These are phyloP conservation scores for Narthecium ossifragum DNA, from an alignment of 106 monocot genomes.

Conservation along the genomic window DNA sequence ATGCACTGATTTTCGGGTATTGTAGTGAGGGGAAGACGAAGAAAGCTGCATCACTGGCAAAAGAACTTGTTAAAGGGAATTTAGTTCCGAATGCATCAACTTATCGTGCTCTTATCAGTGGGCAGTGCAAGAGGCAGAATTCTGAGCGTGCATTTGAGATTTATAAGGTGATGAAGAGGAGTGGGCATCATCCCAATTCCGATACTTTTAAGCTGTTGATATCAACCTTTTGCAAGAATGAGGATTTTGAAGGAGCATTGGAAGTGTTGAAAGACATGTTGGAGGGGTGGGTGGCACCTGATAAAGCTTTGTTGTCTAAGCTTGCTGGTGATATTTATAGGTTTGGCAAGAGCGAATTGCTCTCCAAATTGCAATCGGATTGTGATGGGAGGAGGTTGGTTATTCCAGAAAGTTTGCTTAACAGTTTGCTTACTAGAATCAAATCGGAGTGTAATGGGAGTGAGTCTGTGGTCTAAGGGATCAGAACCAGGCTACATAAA, in stretches of 20 bases:
- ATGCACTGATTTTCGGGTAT: conserved; percentile 62
- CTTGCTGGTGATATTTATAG: conserved; percentile 35
- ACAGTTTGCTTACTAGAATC: no score
- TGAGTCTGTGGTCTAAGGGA: no score
- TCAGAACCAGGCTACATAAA: no score
- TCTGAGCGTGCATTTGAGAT: conserved; percentile 86
- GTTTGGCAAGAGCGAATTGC: conserved; percentile 36
- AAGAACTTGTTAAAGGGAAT: conserved; percentile 46
- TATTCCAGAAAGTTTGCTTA: no score
- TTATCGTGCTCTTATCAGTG: conserved; percentile 64
- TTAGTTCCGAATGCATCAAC: conserved; percentile 61
- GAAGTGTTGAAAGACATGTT: conserved; percentile 72
- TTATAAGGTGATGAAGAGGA: conserved; percentile 75
- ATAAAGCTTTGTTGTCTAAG: conserved; percentile 42
- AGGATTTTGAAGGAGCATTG: conserved; percentile 69
- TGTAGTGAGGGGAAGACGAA: conserved; percentile 91
- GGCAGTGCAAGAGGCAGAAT: conserved; percentile 83
- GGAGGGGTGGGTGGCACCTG: conserved; percentile 47
- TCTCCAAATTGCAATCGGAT: conserved; percentile 18
- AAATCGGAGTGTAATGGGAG: no score
- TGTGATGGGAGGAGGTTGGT: conserved; percentile 12
- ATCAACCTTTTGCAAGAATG: conserved; percentile 62
- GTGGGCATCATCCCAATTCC: conserved; percentile 47
- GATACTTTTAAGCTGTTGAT: conserved; percentile 51
- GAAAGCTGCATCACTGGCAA: conserved; percentile 62